These are phyloP conservation scores for Leucosporidium scottii DNA, from an alignment of 768 basidiomycete genomes.

Conservation along the genomic window DNA sequence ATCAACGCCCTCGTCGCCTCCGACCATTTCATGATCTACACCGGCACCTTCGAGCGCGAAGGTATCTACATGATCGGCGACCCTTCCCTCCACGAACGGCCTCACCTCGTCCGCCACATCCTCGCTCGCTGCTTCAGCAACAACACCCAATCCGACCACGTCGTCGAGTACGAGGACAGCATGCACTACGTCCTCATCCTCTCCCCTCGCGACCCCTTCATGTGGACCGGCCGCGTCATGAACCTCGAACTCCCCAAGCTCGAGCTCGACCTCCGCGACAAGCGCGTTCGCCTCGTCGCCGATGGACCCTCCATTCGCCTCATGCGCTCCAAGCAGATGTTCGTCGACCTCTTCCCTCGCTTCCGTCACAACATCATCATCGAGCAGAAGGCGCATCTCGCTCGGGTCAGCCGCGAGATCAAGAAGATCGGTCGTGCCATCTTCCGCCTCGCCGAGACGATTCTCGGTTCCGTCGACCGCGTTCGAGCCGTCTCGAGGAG, in stretches of 20 bases:
- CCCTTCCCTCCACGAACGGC: conserved; percentile 63
- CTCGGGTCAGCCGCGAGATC: conserved; percentile 78
- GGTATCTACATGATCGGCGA: conserved; percentile 86
- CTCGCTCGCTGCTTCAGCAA: conserved; percentile 70
- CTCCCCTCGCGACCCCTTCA: conserved; percentile 74
- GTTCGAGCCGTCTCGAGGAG: conserved; percentile 60
- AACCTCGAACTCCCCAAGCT: conserved; percentile 65
- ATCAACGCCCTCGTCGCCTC: conserved; percentile 70
- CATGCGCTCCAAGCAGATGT: conserved; percentile 59
- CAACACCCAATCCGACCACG: conserved; percentile 24
- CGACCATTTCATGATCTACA: conserved; percentile 91
- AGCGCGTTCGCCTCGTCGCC: conserved; percentile 82
- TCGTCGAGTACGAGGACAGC: conserved; percentile 38
- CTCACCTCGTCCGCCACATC: conserved; percentile 68
- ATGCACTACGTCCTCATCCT: conserved; percentile 70
- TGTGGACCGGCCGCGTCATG: conserved; percentile 86
- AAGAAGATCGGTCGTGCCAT: conserved; percentile 84
- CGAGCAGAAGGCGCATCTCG: conserved; percentile 84
- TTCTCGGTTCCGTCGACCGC: conserved; percentile 82
- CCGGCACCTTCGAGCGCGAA: conserved; percentile 75
- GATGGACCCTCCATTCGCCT: conserved; percentile 78
- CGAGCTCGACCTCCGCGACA: conserved; percentile 75
- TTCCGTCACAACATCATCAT: conserved; percentile 51
- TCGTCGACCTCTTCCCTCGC: conserved; percentile 39
- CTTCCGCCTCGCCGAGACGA: conserved; percentile 81